Evolutionary conservation across 441 rosid genomes (phyloP).

Genomic region (Bocquillonia castaneifolia): DNA sequence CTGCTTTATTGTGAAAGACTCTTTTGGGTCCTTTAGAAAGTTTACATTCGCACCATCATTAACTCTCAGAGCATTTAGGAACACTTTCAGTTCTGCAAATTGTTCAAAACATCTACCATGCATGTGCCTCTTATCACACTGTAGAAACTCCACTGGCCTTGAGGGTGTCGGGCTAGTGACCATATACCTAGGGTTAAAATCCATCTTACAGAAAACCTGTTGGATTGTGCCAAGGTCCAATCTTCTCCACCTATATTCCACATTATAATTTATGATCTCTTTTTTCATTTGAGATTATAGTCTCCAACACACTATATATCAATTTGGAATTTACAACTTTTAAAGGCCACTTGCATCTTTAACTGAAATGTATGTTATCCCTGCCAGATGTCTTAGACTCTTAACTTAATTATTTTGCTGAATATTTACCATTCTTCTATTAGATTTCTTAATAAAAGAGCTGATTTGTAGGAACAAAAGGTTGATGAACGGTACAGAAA

Average conservation of each 20-base stretch:
- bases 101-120: too few relatives aligned
- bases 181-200: too few relatives aligned
- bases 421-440: slow-evolving; percentile 7
- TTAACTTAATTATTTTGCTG: slow-evolving; percentile 4
- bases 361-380: not conserved
- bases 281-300: too few relatives aligned
- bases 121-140: too few relatives aligned
- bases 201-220: too few relatives aligned
- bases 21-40: not conserved
- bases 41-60: not conserved
- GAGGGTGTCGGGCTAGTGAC: too few relatives aligned
- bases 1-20: not conserved
- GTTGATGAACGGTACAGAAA: slow-evolving; percentile 43
- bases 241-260: not conserved
- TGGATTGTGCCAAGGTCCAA: too few relatives aligned
- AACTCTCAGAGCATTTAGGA: not conserved
- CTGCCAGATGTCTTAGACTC: slow-evolving; percentile 1
- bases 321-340: not conserved
- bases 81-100: not conserved
- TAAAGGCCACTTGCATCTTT: not conserved
- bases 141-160: too few relatives aligned
- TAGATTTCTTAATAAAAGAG: slow-evolving; percentile 18
- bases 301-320: too few relatives aligned
- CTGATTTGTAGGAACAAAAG: slow-evolving; percentile 45
- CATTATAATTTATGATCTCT: too few relatives aligned